Evolutionary conservation across 2,329 filamentous ascomycete species (phyloP), one percentile per base, ranked within the genome.

Genomic region (Mariannaea elegans): DNA sequence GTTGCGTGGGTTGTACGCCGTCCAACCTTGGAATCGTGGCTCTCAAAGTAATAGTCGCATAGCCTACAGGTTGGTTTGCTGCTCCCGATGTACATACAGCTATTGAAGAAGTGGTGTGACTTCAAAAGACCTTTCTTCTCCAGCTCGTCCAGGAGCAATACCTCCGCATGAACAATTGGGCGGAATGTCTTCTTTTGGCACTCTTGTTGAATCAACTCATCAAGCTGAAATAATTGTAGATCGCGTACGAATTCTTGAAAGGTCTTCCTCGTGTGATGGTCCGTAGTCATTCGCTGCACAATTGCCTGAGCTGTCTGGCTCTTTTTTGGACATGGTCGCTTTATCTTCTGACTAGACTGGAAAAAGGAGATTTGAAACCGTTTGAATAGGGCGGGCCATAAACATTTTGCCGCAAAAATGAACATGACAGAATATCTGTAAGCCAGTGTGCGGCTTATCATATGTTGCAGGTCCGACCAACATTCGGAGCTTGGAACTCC

Each of bases 1-100:
- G 77, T 78, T 1, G 65, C 48, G 48, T 77, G 76, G 0, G 69
- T 59, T 3, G 59, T 36, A 1, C 75, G 66, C 7, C 73, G 66
- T 7, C 64, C 45, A 0, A 75, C 59, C 0, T 64, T 60, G 9
- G 59, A 16, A 0, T 71, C 68, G 0, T 62, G 47, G 2, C 19
- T 46, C 1, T 18, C 24, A 16, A 77, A 74, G 41, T 74, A 78
- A 34, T 71, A 64, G 0, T 64, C 19, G 42, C 76, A 77, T 1
- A 77, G 69, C 2, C 69, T 65, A 38, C 75, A 77, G 0, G 73
- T 75, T 0, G 75, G 75, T 54, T 77, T 78, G 65, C 73, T 76
- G 45, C 63, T 63, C 7, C 75, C 75, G 16, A 78, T 74, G 50
- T 76, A 77, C 24, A 67, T 67, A 41, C 64, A 67, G 21, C 66